Base-by-base conservation (phyloP, 2,329 filamentous ascomycete genomes). In the Claviceps maximensis region DNA sequence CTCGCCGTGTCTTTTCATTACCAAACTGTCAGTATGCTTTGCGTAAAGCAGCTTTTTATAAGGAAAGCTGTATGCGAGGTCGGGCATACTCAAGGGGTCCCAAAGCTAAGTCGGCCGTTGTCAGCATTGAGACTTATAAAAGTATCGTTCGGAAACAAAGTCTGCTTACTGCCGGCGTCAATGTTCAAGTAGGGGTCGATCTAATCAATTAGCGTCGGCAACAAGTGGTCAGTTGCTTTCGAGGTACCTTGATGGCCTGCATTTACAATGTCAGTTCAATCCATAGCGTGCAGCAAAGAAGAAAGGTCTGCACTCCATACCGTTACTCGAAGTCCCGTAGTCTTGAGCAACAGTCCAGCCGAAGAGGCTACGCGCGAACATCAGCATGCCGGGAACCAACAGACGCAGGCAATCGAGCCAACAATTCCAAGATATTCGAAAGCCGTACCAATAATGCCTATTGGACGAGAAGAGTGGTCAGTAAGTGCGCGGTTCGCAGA, bases 1-100 rank as follows among this genome's bases (percentile, higher is more conserved):
- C 71, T 95, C 90, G 59, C 90, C 90, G 65, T 95, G 89, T 68
- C 83, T 86, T 36, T 38, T 17, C 31, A n/a, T 44, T 42, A 1
- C 21, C 27, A 23, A 15, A 17, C 19, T 46, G 40, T 60, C 51
- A 60, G 54, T 36, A 9, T 12, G 6, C 15, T n/a, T 15, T 21
- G 4, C 5, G 19, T 19, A 10, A 10, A 13, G 13, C 33, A 15
- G 13, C 33, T 33, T 5, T 4, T 13, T 2, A 3, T 13, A 2
- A 2, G n/a, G 9, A 7, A 13, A 15, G 19, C n/a, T 23, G n/a
- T 41, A 19, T 3, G 29, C 9, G 21, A 13, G 41, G 13, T 12
- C 49, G 41, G 44, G 56, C 65, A 27, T 59, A 62, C 64, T 69
- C 66, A 13, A 66, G 60, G 7, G 67, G 67, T 51, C 40, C 61